Base-by-base conservation (phyloP, 805 yeast genomes). In the Pichia manshurica region DNA sequence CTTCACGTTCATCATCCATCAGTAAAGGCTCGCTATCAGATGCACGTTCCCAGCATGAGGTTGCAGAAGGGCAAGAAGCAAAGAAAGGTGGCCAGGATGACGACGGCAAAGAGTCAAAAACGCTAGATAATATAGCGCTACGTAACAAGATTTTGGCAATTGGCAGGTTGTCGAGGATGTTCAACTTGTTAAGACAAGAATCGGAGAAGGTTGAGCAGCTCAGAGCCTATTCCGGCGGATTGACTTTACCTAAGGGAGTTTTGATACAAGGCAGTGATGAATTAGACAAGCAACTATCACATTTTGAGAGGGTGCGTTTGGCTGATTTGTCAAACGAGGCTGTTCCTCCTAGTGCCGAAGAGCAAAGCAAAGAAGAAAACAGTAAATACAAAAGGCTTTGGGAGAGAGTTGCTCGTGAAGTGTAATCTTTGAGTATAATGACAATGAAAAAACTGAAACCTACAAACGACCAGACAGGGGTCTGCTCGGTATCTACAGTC, bases 151-250 rank as follows among this genome's bases (percentile, higher is more conserved):
- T 93, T 45, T 68, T 91, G 58, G 98, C 98, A 13, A 93, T 91
- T 66, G 98, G 98, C n/a, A 77, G 96, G 55, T 87, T 91, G 46
- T 84, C 96, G 19, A 77, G 97, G 50, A 90, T 93, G 96, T 93
- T 85, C 68, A 84, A 83, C 53, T 84, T 91, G 6, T 72, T 91
- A 57, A 76, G 97, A 54, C 88, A 88, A 62, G 96, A 91, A 62
- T 78, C 91, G 41, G 97, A 87, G 64, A 82, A 81, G 56, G 95
- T 93, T 42, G 83, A 84, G 49, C 89, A 84, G 59, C 72, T 91
- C 59, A 86, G 93, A 65, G 73, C 75, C 31, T 71, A 82, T 53
- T 75, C 84, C 50, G 84, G 90, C 38, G 90, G 93, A 13, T 72
- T 71, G 9, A 46, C 41, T 10, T 71, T 93, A 54, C 98, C 99